Base-by-base conservation (phyloP, 352 stramenopile species). In the Peronosclerospora sorghi region DNA sequence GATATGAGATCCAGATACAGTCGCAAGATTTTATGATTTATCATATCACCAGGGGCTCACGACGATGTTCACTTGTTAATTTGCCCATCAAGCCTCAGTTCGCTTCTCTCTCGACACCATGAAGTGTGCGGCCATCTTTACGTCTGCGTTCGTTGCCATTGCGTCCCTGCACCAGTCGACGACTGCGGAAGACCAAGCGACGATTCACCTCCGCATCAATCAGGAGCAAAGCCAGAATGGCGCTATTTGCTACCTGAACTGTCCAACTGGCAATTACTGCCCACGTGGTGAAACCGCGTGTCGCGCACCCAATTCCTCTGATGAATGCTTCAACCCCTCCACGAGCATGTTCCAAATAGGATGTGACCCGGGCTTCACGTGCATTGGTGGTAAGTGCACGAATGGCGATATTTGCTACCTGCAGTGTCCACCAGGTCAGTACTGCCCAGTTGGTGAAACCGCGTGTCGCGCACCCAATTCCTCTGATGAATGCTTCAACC, bases 241-340 rank as follows among this genome's bases (percentile, higher is more conserved):
- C 19, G 27, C 20, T 15, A 46, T 55, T 20, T 63, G 54, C 43
- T 64, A 68, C 59, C 38, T 29, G 32, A 6, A 23, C 6, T 68
- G 59, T 20, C 8, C 35, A 7, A 24, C 32, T 8, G 59, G 54
- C 17, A 28, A 51, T 39, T 65, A 62, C 54, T 68, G 59, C 45
- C 42, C 48, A 9, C 35, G 27, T 14, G 47, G 51, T 10, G 32
- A 45, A 17, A 54, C 27, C 17, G 15, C 21, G 14, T 68, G 59
- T 40, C 49, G 39, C 34, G 8, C 23, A 1, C 54, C 59, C 5
- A 35, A n/a, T n/a, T n/a, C 26, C 0, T 13, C 17, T 14, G 26
- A 12, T 6, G 23, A 58, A 39, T 68, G 59, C 50, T 68, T 64
- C 39, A 62, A 68, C 50, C 54, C 59, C 9, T 45, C 49, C 13